A percentile compares a stretch with the other conserved stretches of the same genome.
phyloP scores from a whole-genome alignment of 2,329 filamentous ascomycete genomes.

The Fusarium drepaniforme region DNA sequence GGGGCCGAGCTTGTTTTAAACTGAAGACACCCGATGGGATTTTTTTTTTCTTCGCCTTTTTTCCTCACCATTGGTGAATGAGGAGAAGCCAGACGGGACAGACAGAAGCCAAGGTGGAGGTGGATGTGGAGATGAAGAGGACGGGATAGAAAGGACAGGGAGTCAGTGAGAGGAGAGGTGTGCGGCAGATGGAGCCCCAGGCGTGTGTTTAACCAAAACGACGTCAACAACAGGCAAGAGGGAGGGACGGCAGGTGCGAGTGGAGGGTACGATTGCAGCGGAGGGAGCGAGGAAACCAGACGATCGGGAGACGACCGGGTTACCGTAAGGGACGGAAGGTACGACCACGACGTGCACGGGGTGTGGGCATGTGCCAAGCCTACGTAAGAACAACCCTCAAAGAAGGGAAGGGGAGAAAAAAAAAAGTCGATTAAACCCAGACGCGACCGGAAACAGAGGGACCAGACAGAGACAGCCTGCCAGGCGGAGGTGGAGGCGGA shows the following conservation, averaged over 20 bases:
- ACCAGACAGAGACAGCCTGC: conserved; percentile 18
- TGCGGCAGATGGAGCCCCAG: neutral
- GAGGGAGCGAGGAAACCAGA: conserved; percentile 37
- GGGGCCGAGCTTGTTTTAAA: conserved; percentile 39
- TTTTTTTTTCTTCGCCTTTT: conserved; percentile 8
- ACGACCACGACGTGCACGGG: neutral
- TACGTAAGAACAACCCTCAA: conserved; percentile 6
- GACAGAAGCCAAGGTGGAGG: conserved; percentile 25
- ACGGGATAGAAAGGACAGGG: conserved; percentile 12
- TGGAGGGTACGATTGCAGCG: conserved; percentile 16
- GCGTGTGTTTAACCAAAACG: conserved; percentile 25
- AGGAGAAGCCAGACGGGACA: conserved; percentile 32
- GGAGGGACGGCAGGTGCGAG: conserved; percentile 10
- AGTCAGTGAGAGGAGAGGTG: neutral
- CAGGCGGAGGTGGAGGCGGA: conserved; percentile 13
- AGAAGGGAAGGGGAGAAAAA: neutral
- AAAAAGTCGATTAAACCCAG: conserved; percentile 17
- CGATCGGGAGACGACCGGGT: conserved; percentile 29
- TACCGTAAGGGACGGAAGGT: conserved; percentile 5
- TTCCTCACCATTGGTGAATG: conserved; percentile 17
- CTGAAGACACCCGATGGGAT: conserved; percentile 23
- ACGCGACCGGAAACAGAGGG: conserved; percentile 5
- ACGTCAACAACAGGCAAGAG: conserved; percentile 32
- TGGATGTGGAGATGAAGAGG: conserved; percentile 36
- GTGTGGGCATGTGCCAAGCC: neutral